Evolutionary conservation across 176 grass and related monocot species (phyloP), one percentile per base, ranked within the genome.

Genomic region (Carex pumila): DNA sequence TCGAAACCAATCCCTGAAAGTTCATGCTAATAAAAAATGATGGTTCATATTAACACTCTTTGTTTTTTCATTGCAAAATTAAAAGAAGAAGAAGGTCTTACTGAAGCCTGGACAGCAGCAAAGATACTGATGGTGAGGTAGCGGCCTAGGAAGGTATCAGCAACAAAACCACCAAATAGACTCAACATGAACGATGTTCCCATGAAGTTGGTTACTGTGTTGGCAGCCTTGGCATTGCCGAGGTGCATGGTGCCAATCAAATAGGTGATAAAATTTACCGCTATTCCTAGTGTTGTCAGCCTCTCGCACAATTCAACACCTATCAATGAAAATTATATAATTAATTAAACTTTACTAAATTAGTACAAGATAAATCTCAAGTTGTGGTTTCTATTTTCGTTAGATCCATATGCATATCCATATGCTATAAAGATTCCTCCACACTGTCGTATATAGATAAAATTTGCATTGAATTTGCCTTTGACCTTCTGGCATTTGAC

Each of bases 121-220:
- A 95, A 98, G 85, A 98, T 92, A 83, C 89, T 89, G 83, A 98
- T 95, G 88, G 96, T 98, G 45, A 92, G 86, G 91, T 95, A 98
- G 0, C 93, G 89, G 7, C 96, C 96, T 69, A 98, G 82, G 83
- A 89, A 95, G 79, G 88, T 89, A 91, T 98, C 96, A 37, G 88
- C 93, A 89, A 98, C 71, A 72, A 95, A 95, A 45, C 96, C 96
- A 71, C 96, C 93, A 82, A 99, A 89, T 80, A 99, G 91, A 90
- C 89, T 93, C 86, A 99, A 88, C 89, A 99, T 99, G 92, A 99
- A 99, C 61, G 93, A 99, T 56, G 93, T 93, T 53, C 96, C 96
- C 89, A 99, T 84, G 96, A 99, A 99, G 91, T 99, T 99, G 12
- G 96, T 99, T 50, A 99, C 93, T 2, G 81, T 55, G 86, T 99